A percentile compares a stretch with the other conserved stretches of the same genome.
Evolutionary conservation across 495 filamentous ascomycete genomes (phyloP).

Genomic region (Hypoxylon lenormandii): DNA sequence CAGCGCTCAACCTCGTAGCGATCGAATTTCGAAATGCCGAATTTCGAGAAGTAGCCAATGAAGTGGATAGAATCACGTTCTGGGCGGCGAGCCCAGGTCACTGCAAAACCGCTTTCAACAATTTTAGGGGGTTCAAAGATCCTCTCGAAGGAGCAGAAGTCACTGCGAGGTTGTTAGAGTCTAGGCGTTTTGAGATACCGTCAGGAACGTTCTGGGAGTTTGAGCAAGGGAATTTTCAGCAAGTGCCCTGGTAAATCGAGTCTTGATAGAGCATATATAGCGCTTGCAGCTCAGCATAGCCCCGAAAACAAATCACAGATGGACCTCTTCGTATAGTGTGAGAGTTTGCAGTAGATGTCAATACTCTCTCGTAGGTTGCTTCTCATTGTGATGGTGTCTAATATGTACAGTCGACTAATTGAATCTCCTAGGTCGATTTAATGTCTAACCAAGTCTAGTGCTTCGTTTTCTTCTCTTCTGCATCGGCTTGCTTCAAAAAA

Average conservation of each 20-base stretch:
- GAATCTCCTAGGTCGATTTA: slow-evolving; percentile 33
- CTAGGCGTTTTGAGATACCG: slow-evolving; percentile 41
- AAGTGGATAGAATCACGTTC: slow-evolving; percentile 45
- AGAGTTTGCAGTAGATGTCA: slow-evolving; percentile 18
- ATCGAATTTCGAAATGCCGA: slow-evolving; percentile 53
- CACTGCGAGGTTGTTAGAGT: slow-evolving; percentile 49
- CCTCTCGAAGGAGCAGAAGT: slow-evolving; percentile 53
- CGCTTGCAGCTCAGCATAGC: neutral
- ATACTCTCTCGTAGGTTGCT: slow-evolving; percentile 27
- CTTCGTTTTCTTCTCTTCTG: slow-evolving; percentile 74
- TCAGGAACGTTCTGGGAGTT: slow-evolving; percentile 52
- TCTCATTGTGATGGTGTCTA: slow-evolving; percentile 47
- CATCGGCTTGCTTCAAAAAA: slow-evolving; percentile 79
- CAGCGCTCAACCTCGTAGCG: slow-evolving; percentile 53
- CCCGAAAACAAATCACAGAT: slow-evolving; percentile 14
- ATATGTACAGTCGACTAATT: slow-evolving; percentile 51
- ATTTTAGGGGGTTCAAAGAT: slow-evolving; percentile 49
- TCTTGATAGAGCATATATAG: neutral
- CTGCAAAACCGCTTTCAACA: slow-evolving; percentile 58
- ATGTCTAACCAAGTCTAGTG: slow-evolving; percentile 60
- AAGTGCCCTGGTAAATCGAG: slow-evolving; percentile 51
- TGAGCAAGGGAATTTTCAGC: slow-evolving; percentile 52
- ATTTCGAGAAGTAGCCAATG: slow-evolving; percentile 36
- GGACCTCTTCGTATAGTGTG: slow-evolving; percentile 3
- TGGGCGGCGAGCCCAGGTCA: slow-evolving; percentile 47